phyloP scores from a whole-genome alignment of 352 stramenopile genomes.

The Lagenidium giganteum region DNA sequence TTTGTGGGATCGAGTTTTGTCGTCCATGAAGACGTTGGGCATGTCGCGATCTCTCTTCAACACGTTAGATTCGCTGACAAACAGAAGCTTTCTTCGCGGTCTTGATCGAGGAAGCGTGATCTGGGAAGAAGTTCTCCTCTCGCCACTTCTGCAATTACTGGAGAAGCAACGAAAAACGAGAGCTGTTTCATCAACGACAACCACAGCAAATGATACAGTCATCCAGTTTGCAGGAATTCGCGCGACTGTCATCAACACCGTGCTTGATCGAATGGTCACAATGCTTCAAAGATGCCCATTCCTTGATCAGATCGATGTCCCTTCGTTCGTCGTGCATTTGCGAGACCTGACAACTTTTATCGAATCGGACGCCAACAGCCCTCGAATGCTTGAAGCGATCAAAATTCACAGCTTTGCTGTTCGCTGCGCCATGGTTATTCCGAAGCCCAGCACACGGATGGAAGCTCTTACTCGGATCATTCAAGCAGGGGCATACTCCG shows the following conservation, averaged over 20 bases:
- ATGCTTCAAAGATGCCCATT: conserved; percentile 55
- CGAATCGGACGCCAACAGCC: conserved; percentile 9
- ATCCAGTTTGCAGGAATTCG: conserved; percentile 16
- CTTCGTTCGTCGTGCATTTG: conserved; percentile 40
- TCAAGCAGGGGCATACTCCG: conserved; percentile 30
- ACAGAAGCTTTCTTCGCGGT: conserved; percentile 26
- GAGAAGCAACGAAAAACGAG: neutral
- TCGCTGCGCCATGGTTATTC: conserved; percentile 41
- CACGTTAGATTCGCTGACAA: conserved; percentile 29
- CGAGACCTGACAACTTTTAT: conserved; percentile 27
- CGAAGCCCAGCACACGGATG: conserved; percentile 26
- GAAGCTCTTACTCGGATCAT: conserved; percentile 38
- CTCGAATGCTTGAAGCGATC: conserved; percentile 11
- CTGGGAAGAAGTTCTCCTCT: conserved; percentile 36
- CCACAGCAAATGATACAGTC: neutral
- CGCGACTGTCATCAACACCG: conserved; percentile 10
- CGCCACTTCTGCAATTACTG: conserved; percentile 14
- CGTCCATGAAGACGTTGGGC: conserved; percentile 29
- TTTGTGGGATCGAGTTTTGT: conserved; percentile 45
- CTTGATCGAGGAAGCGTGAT: conserved; percentile 23
- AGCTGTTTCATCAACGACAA: no score
- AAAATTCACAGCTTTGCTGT: conserved; percentile 39
- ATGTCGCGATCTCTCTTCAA: conserved; percentile 44
- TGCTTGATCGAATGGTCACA: conserved; percentile 26
- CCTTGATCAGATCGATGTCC: conserved; percentile 48